Evolutionary conservation across 495 filamentous ascomycete species (phyloP).

Genomic region (Trichoderma asperelloides): DNA sequence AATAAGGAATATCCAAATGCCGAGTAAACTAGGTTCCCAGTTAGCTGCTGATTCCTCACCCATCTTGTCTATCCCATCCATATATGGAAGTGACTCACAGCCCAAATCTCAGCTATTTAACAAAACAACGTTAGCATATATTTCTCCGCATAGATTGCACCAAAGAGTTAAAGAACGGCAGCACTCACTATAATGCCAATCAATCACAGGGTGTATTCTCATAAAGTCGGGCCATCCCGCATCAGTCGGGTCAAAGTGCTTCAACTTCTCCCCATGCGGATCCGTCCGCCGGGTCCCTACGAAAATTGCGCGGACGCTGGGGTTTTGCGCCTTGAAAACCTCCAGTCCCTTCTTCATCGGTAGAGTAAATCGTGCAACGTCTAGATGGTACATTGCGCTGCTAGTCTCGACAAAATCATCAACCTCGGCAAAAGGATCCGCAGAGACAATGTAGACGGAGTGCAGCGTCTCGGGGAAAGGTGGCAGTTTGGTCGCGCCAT

Average conservation of each 20-base stretch:
- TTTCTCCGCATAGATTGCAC: neutral
- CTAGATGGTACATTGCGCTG: constrained; percentile 58
- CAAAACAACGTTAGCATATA: neutral
- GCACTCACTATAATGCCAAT: constrained; percentile 69
- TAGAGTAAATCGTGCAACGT: constrained; percentile 66
- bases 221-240: constrained; percentile 87
- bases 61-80: neutral
- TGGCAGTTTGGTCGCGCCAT: constrained; percentile 5
- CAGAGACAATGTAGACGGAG: constrained; percentile 78
- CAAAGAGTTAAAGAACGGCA: neutral
- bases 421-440: constrained; percentile 73
- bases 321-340: constrained; percentile 57
- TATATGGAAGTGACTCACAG: constrained; percentile 39
- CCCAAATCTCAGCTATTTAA: constrained; percentile 69
- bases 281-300: constrained; percentile 89
- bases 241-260: constrained; percentile 79
- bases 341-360: constrained; percentile 74
- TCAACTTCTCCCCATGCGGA: constrained; percentile 72
- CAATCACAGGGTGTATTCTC: constrained; percentile 88
- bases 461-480: constrained; percentile 44
- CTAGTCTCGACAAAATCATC: constrained; percentile 71
- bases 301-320: constrained; percentile 69
- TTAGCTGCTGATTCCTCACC: neutral
- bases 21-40: constrained; percentile 59
- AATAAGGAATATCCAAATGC: constrained; percentile 68